A percentile compares a stretch with the other conserved stretches of the same genome.
These are phyloP conservation scores for Paspalum vaginatum DNA, from an alignment of 176 grass and related monocot genomes.

Conservation along the genomic window DNA sequence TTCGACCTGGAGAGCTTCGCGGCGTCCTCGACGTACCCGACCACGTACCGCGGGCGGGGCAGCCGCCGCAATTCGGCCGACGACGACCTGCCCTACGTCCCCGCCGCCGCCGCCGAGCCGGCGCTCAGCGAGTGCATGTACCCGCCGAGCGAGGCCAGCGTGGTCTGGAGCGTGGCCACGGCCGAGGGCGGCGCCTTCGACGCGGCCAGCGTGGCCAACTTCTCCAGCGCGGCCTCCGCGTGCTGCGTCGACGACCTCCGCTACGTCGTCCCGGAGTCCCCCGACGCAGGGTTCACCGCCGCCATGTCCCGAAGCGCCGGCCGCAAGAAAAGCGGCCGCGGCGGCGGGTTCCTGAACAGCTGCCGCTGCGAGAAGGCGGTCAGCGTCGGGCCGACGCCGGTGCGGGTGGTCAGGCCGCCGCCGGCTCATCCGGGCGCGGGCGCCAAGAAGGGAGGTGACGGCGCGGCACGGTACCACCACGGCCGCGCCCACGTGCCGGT, in stretches of 20 bases:
- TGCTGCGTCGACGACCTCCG: constrained; percentile 57
- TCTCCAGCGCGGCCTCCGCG: constrained; percentile 71
- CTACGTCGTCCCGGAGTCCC: constrained; percentile 30
- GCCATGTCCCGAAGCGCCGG: constrained; percentile 47
- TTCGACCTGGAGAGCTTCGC: constrained; percentile 81
- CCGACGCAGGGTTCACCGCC: constrained; percentile 38
- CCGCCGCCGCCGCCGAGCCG: constrained; percentile 26
- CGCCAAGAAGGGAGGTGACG: constrained; percentile 11
- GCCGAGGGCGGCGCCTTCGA: constrained; percentile 62
- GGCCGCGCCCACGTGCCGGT: constrained; percentile 40
- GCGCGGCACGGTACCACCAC: constrained; percentile 6
- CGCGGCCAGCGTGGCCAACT: constrained; percentile 55
- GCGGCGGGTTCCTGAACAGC: constrained; percentile 47
- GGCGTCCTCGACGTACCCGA: constrained; percentile 56
- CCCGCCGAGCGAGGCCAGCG: constrained; percentile 79
- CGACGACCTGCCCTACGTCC: constrained; percentile 20
- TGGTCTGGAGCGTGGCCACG: constrained; percentile 74
- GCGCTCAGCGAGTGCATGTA: constrained; percentile 70
- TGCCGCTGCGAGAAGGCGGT: constrained; percentile 80
- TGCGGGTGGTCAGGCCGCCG: constrained; percentile 41
- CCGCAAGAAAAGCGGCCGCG: constrained; percentile 29
- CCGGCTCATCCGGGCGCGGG: neutral
- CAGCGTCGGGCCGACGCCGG: constrained; percentile 58
- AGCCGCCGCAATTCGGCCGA: constrained; percentile 58
- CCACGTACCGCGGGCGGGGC: constrained; percentile 43